Base-by-base conservation (phyloP, 2,329 filamentous ascomycete species). In the Tetracladium maxilliforme region DNA sequence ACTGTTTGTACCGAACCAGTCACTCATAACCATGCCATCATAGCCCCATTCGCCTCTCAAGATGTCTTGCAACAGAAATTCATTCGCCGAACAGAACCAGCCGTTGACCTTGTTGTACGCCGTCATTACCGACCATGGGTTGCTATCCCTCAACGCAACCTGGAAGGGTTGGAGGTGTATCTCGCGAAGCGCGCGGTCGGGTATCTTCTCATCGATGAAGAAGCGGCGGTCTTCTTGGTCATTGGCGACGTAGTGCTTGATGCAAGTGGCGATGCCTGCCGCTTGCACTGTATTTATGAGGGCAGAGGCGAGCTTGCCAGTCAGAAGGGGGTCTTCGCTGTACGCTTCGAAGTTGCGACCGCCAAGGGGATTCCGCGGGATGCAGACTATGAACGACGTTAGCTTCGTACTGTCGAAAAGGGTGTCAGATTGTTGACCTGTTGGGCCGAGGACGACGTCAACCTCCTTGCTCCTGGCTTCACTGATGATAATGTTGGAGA, bases 331-430 rank as follows among this genome's bases (percentile, higher is more conserved):
- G 30, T 47, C 43, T 24, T 47, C 42, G 10, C 38, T 38, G 30
- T 42, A 45, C 20, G 40, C 37, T 31, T 47, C 43, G 27, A 43
- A 43, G 29, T 45, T 45, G 16, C 43, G 34, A 17, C 42, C 43
- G 7, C 41, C 40, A 11, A 45, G 28, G 3, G 41, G 41, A 9
- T 39, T 42, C 17, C 27, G 16, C 13, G 24, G 27, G 12, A 17
- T 24, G 41, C 70, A 70, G 40, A 74, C 68, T n/a, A n/a, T n/a
- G n/a, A n/a, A n/a, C n/a, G n/a, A n/a, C n/a, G n/a, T n/a, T n/a
- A n/a, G n/a, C n/a, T n/a, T n/a, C n/a, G n/a, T n/a, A n/a, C n/a
- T n/a, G n/a, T n/a, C n/a, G n/a, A n/a, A n/a, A n/a, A n/a, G n/a
- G n/a, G n/a, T n/a, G n/a, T n/a, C n/a, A n/a, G n/a, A n/a, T n/a